phyloP scores from a whole-genome alignment of 116 monocot genomes.

The Zostera marina region DNA sequence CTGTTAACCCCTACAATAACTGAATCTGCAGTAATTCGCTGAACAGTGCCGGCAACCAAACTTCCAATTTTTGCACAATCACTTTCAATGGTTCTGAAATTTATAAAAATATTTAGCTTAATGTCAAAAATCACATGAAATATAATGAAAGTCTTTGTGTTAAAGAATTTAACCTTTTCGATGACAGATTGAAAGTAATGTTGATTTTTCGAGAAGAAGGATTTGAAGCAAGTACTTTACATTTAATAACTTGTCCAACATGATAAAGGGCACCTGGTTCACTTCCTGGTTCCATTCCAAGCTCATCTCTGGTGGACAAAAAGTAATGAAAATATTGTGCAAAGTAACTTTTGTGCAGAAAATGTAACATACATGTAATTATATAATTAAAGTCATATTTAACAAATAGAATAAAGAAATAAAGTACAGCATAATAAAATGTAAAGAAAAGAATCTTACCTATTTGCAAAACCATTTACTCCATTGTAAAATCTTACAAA shows the following conservation, averaged over 20 bases:
- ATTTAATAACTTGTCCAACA: constrained; percentile 90
- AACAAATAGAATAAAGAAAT: neutral
- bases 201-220: constrained; percentile 49
- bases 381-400: neutral
- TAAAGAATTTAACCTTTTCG: constrained; percentile 40
- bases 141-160: neutral
- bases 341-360: neutral
- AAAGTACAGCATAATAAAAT: neutral
- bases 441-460: constrained; percentile 22
- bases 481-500: constrained; percentile 95
- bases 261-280: constrained; percentile 54
- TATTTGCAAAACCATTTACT: constrained; percentile 68
- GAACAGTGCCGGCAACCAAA: constrained; percentile 69
- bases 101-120: neutral
- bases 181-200: constrained; percentile 54
- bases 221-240: constrained; percentile 53
- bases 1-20: constrained; percentile 34
- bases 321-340: neutral
- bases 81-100: constrained; percentile 23
- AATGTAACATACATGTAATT: neutral
- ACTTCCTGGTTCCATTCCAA: constrained; percentile 69
- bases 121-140: too few relatives aligned
- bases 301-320: constrained; percentile 52
- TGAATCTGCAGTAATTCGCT: constrained; percentile 41
- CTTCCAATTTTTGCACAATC: constrained; percentile 26